Evolutionary conservation across 371 early-diverging fungal genomes (phyloP), one percentile per base, ranked within the genome.

Genomic region (Mortierella sp.): DNA sequence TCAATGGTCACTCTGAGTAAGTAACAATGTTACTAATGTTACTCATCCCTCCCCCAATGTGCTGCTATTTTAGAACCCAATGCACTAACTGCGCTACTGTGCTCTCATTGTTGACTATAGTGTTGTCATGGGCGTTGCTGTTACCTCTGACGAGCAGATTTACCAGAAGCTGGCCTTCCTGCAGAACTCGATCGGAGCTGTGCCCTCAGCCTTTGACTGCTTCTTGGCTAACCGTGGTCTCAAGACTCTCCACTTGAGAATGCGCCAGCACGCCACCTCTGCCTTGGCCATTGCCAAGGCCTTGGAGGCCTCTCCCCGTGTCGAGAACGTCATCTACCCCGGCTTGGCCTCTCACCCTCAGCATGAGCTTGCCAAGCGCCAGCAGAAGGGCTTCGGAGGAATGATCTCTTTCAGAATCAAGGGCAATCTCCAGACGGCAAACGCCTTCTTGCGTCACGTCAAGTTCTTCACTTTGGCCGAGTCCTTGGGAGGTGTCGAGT

Each of bases 151-250:
- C 80, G 90, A 92, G 46, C 87, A 85, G 57, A 70, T 97, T 64
- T 85, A 88, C 71, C 87, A 91, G 25, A 90, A 92, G 81, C 84
- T 99, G 46, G 83, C 85, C 57, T 98, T 98, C 84, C 85, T 97
- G 80, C 98, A 98, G 83, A 98, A 98, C 89, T 85, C 96, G 21
- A 90, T 97, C 66, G 99, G 99, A 64, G 97, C 95, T 53, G 93
- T 97, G 16, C 98, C 98, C n/a, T 90, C 92, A 61, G 93, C 98
- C n/a, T 98, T 98, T 69, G 99, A 99, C 82, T 97, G 96, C 83
- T 98, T 89, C 88, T 83, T 97, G 69, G 98, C 98, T 56, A 91
- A 95, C 82, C 92, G 98, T 81, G 98, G 99, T 65, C 80, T 98
- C 52, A 98, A 97, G 90, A 98, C 99, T 9, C 88, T 99, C 45